Conservation (phyloP, 164 flowering plant species). For the Kingdonia uniflora region DNA sequence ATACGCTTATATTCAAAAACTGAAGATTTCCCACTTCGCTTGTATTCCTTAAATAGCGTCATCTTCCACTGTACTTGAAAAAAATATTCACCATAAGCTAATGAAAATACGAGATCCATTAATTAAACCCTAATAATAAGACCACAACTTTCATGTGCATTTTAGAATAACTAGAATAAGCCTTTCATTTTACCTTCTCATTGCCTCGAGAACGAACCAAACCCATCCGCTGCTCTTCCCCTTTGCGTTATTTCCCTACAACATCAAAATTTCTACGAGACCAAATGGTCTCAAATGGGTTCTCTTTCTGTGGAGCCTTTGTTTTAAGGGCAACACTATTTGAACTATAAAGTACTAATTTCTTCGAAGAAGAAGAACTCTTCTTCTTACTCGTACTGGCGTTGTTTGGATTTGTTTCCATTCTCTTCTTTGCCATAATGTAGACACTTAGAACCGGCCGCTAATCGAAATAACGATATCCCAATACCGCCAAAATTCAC, state of each 20-base stretch:
- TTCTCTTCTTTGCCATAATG: no score
- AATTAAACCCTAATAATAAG: no score
- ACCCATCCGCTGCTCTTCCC: conserved; percentile 79
- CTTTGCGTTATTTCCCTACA: conserved; percentile 85
- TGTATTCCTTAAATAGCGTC: conserved; percentile 79
- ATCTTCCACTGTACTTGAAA: conserved; percentile 52
- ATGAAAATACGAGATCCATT: not conserved
- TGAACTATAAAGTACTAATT: conserved; percentile 25
- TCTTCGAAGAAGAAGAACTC: conserved; percentile 29
- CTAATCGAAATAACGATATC: no score
- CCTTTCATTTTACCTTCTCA: conserved; percentile 40
- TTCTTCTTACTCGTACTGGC: conserved; percentile 3
- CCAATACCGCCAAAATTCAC: no score
- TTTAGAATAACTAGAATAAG: no score
- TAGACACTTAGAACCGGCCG: no score
- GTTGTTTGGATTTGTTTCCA: no score
- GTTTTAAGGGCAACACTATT: conserved; percentile 48
- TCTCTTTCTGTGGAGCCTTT: no score
- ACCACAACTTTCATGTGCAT: no score
- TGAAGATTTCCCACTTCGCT: conserved; percentile 73
- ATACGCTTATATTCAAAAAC: conserved; percentile 81
- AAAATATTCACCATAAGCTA: not conserved
- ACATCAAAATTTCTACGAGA: conserved; percentile 80
- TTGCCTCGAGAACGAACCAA: conserved; percentile 67
- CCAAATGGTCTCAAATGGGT: conserved; percentile 87